Conservation (phyloP, 768 basidiomycete species). For the Sistotremastrum niveocremeum region DNA sequence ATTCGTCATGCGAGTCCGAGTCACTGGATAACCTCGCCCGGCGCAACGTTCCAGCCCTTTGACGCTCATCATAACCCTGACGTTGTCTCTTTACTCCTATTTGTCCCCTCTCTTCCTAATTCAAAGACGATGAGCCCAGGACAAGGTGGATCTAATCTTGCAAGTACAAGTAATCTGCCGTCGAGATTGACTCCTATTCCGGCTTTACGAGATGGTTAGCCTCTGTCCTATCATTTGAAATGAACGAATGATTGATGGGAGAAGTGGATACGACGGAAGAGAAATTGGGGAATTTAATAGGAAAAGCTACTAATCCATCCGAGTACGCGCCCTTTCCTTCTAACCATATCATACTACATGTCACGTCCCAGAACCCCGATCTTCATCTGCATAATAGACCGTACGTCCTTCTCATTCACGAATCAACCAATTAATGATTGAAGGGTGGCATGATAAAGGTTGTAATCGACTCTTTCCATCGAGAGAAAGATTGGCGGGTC, state of each 20-base stretch:
- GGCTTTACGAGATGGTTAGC: constrained; percentile 38
- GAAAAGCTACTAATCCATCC: constrained; percentile 47
- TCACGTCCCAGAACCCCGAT: constrained; percentile 48
- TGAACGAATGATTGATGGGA: background rate
- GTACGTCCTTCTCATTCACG: no score
- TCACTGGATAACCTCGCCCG: constrained; percentile 5
- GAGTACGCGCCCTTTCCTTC: constrained; percentile 32
- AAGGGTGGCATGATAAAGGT: constrained; percentile 19
- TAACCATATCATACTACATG: background rate
- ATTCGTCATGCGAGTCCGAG: background rate
- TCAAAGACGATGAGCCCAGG: constrained; percentile 9
- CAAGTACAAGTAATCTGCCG: constrained; percentile 20
- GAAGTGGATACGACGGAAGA: constrained; percentile 41
- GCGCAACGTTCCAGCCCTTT: background rate
- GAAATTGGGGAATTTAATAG: constrained; percentile 38
- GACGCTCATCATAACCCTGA: background rate
- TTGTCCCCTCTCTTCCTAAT: constrained; percentile 12
- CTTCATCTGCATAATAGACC: constrained; percentile 59
- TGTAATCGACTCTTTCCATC: constrained; percentile 65
- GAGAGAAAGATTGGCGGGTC: constrained; percentile 51
- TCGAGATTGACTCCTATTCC: constrained; percentile 37
- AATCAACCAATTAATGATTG: background rate
- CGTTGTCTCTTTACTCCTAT: constrained; percentile 2
- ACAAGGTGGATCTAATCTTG: constrained; percentile 2
- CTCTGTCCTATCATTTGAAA: background rate